Conservation (phyloP, 169 alveolate species). For the Plasmodium adleri region DNA sequence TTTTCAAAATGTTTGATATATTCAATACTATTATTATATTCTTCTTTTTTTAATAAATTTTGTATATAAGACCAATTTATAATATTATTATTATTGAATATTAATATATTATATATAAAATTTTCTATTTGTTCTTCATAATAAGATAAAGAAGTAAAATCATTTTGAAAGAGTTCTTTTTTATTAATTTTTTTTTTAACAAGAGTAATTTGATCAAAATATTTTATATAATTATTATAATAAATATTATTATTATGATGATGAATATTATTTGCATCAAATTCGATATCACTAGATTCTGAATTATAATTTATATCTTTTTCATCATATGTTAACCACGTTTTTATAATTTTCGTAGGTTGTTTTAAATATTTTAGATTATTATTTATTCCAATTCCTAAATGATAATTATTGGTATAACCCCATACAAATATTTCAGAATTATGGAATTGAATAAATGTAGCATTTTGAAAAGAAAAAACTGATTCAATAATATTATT, state of each 20-base stretch:
- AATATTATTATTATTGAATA: constrained; percentile 9
- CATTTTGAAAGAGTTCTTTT: constrained; percentile 24
- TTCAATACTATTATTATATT: constrained; percentile 73
- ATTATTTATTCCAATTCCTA: constrained; percentile 80
- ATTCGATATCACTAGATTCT: constrained; percentile 7
- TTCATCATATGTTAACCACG: constrained; percentile 42
- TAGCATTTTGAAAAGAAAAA: constrained; percentile 12
- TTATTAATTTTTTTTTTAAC: neutral
- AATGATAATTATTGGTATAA: constrained; percentile 75
- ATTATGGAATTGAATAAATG: constrained; percentile 26
- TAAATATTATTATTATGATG: neutral
- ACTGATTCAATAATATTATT: constrained; percentile 26
- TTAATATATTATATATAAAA: constrained; percentile 47
- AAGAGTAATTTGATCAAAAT: constrained; percentile 22
- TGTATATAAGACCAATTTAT: constrained; percentile 83
- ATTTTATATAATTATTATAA: neutral
- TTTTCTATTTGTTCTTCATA: constrained; percentile 42
- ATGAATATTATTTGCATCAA: neutral
- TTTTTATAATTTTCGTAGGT: constrained; percentile 78
- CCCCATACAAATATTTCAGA: constrained; percentile 86
- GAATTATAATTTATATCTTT: constrained; percentile 33
- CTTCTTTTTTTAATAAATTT: constrained; percentile 80
- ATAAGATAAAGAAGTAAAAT: constrained; percentile 33
- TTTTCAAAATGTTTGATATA: constrained; percentile 81
- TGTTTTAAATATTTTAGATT: constrained; percentile 68